Evolutionary conservation across 441 rosid genomes (phyloP).

Genomic region (Euphorbia celastroides): DNA sequence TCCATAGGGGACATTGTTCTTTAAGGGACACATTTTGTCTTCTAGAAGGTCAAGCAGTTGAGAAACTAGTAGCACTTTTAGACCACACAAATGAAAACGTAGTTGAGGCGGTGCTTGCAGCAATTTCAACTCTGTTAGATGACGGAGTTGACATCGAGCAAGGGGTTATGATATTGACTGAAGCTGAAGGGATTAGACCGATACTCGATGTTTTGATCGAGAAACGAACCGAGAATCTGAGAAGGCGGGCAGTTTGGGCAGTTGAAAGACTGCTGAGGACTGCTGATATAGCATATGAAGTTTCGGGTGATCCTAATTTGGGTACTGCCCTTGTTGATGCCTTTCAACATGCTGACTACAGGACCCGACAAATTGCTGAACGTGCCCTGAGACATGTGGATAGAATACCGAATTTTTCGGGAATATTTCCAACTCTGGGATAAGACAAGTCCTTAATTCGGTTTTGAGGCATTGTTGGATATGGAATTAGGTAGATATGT

Average conservation of each 20-base stretch:
- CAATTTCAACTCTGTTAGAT: constrained; percentile 69
- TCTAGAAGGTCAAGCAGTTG: constrained; percentile 75
- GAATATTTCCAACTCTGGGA: constrained; percentile 60
- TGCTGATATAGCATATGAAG: constrained; percentile 71
- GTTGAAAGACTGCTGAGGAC: constrained; percentile 84
- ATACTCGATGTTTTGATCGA: constrained; percentile 58
- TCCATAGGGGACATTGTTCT: constrained; percentile 82
- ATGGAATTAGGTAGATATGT: constrained; percentile 30
- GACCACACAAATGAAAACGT: constrained; percentile 84
- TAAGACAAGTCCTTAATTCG: constrained; percentile 20
- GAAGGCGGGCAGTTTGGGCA: constrained; percentile 76
- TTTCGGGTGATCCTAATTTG: constrained; percentile 64
- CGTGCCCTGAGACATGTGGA: constrained; percentile 86
- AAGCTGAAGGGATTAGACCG: constrained; percentile 60
- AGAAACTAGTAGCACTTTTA: constrained; percentile 73
- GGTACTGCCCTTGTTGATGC: constrained; percentile 93
- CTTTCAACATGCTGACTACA: constrained; percentile 80
- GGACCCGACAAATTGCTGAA: constrained; percentile 87
- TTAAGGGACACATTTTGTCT: constrained; percentile 76
- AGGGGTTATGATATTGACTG: constrained; percentile 57
- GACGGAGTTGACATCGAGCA: constrained; percentile 75
- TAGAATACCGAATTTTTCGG: constrained; percentile 89
- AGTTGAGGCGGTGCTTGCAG: constrained; percentile 88
- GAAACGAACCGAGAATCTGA: constrained; percentile 63
- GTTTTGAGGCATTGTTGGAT: constrained; percentile 19